Evolutionary conservation across 306 rosid species (phyloP).

Genomic region (Corylus americana): DNA sequence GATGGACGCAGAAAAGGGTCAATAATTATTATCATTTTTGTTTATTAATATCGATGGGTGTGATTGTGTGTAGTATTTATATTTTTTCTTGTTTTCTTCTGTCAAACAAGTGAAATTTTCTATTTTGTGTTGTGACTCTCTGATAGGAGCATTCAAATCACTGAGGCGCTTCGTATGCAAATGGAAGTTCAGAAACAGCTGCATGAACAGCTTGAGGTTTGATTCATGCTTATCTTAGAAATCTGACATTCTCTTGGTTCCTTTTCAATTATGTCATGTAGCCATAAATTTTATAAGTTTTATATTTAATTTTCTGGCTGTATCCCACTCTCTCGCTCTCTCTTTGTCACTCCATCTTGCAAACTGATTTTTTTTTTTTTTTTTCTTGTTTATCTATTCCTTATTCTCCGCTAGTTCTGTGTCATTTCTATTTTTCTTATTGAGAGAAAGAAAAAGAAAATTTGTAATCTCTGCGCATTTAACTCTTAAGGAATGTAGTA

Average conservation of each 20-base stretch:
- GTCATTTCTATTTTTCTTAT: too few relatives aligned
- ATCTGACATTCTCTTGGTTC: not conserved
- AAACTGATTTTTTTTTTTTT: not conserved
- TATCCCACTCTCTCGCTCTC: not conserved
- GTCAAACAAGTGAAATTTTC: not conserved
- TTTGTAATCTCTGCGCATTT: not conserved
- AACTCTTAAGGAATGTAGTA: not conserved
- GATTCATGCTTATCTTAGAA: not conserved
- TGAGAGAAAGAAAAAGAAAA: too few relatives aligned
- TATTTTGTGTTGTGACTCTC: not conserved
- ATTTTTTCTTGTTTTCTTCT: not conserved
- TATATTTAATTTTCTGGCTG: not conserved
- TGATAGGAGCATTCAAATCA: constrained; percentile 39
- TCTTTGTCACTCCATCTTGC: too few relatives aligned
- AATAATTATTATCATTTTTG: not conserved
- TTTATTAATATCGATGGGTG: not conserved
- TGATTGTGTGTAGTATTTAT: not conserved
- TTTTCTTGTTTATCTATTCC: not conserved
- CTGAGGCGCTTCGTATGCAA: constrained; percentile 51
- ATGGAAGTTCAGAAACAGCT: constrained; percentile 51
- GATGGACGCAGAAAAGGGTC: constrained; percentile 43
- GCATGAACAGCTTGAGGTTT: constrained; percentile 52
- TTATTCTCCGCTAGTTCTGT: too few relatives aligned
- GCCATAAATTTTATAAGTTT: not conserved
- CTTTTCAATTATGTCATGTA: not conserved